Percentiles rank a stretch among this genome's conserved stretches.
Conservation (phyloP, 2,329 filamentous ascomycete species). For the Leptosphaerulina australis region DNA sequence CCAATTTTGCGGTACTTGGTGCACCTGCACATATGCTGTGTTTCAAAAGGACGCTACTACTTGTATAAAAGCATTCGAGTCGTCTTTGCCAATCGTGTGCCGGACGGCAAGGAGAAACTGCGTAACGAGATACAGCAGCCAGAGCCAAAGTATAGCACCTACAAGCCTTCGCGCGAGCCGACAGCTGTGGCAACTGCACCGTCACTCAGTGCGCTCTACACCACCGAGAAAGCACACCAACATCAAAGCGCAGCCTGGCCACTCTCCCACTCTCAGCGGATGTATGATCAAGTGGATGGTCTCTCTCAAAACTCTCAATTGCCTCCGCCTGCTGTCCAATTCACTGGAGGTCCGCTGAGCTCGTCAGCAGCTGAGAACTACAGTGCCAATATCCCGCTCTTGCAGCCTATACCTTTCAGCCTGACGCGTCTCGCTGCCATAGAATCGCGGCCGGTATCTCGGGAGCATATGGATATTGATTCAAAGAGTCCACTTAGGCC, state of each 20-base stretch:
- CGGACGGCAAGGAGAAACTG: constrained; percentile 91
- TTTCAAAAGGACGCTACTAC: constrained; percentile 81
- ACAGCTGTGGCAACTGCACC: constrained; percentile 30
- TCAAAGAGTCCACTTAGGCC: constrained; percentile 32
- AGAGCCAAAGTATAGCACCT: constrained; percentile 83
- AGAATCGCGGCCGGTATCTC: constrained; percentile 41
- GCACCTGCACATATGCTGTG: constrained; percentile 91
- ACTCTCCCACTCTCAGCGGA: constrained; percentile 36
- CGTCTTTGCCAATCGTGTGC: constrained; percentile 95
- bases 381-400: constrained; percentile 35
- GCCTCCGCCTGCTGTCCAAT: constrained; percentile 42
- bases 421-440: constrained; percentile 42
- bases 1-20: constrained; percentile 87
- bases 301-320: constrained; percentile 31
- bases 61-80: constrained; percentile 91
- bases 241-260: constrained; percentile 44
- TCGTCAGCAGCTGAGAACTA: constrained; percentile 30
- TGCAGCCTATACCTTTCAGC: constrained; percentile 62
- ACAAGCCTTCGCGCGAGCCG: constrained; percentile 67
- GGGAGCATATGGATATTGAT: constrained; percentile 44
- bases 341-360: constrained; percentile 37
- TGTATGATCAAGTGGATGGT: constrained; percentile 36
- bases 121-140: constrained; percentile 88
- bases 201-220: constrained; percentile 28
- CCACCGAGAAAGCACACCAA: constrained; percentile 34